These are phyloP conservation scores for Cercophora newfieldiana DNA, from an alignment of 495 filamentous ascomycete genomes.

Conservation along the genomic window DNA sequence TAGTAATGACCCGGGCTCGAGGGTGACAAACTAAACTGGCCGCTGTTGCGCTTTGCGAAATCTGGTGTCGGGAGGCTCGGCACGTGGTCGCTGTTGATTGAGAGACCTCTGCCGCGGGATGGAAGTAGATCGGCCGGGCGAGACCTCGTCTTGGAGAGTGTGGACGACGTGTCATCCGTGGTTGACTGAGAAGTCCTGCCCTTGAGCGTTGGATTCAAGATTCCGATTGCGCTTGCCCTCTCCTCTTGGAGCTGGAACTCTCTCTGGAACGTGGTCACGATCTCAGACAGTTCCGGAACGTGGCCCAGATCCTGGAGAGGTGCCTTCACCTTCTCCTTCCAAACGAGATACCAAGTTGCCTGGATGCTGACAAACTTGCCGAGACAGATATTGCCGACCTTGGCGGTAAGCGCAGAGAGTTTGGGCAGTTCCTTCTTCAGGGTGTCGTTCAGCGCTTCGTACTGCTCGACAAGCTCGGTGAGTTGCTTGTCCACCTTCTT, in stretches of 20 bases:
- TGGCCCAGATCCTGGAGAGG: constrained; percentile 64
- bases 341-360: constrained; percentile 71
- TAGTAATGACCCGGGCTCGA: constrained; percentile 54
- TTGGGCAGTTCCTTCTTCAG: constrained; percentile 90
- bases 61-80: constrained; percentile 61
- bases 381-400: constrained; percentile 75
- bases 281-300: constrained; percentile 65
- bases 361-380: constrained; percentile 81
- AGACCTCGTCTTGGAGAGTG: constrained; percentile 39
- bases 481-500: constrained; percentile 81
- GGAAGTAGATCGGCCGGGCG: constrained; percentile 41
- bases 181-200: constrained; percentile 48
- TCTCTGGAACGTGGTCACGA: constrained; percentile 68
- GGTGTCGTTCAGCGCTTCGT: constrained; percentile 84
- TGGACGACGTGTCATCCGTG: constrained; percentile 42
- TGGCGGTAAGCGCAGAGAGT: constrained; percentile 75
- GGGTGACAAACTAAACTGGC: constrained; percentile 56
- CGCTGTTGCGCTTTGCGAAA: constrained; percentile 56
- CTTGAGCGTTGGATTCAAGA: constrained; percentile 47
- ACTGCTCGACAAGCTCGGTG: constrained; percentile 78
- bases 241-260: constrained; percentile 67
- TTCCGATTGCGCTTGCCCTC: constrained; percentile 48
- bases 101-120: constrained; percentile 54
- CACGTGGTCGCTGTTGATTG: constrained; percentile 60
- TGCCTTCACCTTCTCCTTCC: constrained; percentile 75